A percentile compares a stretch with the other conserved stretches of the same genome.
Conservation (phyloP, 1,284 basidiomycete species). For the Apiotrichum laibachii region DNA sequence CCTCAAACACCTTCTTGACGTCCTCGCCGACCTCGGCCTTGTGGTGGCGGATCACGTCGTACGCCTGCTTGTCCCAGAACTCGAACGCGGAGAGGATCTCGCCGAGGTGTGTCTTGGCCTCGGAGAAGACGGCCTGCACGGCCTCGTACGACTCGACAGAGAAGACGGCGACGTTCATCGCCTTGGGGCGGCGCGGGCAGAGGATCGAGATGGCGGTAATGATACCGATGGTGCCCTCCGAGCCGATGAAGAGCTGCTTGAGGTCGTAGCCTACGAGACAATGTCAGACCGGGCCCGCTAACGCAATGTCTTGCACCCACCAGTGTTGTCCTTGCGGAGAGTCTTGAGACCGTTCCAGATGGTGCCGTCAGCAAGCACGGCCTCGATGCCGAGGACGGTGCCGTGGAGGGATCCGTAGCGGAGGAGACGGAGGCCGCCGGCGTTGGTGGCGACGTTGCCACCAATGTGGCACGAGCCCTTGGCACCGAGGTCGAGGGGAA, state of each 20-base stretch:
- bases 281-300: no score
- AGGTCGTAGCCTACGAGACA: conserved; percentile 84
- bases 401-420: conserved; percentile 96
- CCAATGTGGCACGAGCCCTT: conserved; percentile 99
- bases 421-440: conserved; percentile 88
- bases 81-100: conserved; percentile 99
- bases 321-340: conserved; percentile 96
- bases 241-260: conserved; percentile 97
- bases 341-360: conserved; percentile 75
- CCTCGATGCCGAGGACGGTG: conserved; percentile 93
- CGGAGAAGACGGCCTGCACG: conserved; percentile 58
- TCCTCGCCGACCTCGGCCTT: conserved; percentile 47
- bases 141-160: conserved; percentile 57
- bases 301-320: no score
- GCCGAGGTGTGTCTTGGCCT: conserved; percentile 67
- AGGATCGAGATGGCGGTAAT: conserved; percentile 94
- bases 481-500: conserved; percentile 95
- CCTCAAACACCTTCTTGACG: conserved; percentile 54
- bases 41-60: conserved; percentile 66
- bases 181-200: conserved; percentile 83
- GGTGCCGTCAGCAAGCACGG: conserved; percentile 95
- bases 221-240: conserved; percentile 92
- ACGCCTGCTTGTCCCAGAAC: conserved; percentile 81
- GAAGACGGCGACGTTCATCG: conserved; percentile 58
- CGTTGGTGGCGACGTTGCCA: conserved; percentile 96